Base-by-base conservation (phyloP, 257 asterid genomes). In the Linderniella brevidens region DNA sequence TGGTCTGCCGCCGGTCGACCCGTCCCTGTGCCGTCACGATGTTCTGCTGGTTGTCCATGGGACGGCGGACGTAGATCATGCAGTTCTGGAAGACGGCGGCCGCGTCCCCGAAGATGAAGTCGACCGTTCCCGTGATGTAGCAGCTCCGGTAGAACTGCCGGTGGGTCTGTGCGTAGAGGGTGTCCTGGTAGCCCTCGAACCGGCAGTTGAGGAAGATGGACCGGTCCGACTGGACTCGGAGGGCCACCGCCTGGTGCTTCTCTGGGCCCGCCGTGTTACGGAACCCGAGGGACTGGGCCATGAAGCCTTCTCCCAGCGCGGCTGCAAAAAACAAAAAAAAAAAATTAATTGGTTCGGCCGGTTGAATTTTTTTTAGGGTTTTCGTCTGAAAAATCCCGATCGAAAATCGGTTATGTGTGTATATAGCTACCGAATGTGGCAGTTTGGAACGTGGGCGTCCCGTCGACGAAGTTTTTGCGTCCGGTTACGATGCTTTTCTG, bases 161-260 rank as follows among this genome's bases (percentile, higher is more conserved):
- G 58, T 79, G 86, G 4, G 87, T 58, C 41, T 71, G 85, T 6
- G 74, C 85, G 41, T 80, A 78, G 0, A 88, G 66, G 0, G 86
- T 67, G 54, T 66, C 74, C 39, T 88, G 82, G 67, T 63, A 79
- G 0, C 87, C 96, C 37, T 80, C 95, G 87, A 84, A 76, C 4
- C 98, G 63, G 44, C 96, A 88, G 49, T 72, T 81, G 15, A 80
- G n/a, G 63, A 88, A 78, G 18, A 74, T 54, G 1, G 82, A 52
- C 0, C 72, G 80, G 56, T 84, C 93, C 0, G 92, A 51, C 59
- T 80, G 92, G 8, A 80, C 94, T 12, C 93, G 56, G 5, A 88
- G 73, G 10, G 98, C 98, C 55, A 84, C 98, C 8, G 95, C 98
- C 37, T 88, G 95, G 37, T 73, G 80, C 58, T 84, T 88, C 10